Base-by-base conservation (phyloP, 108 stramenopile genomes). In the Stephanodiscus minutulus region DNA sequence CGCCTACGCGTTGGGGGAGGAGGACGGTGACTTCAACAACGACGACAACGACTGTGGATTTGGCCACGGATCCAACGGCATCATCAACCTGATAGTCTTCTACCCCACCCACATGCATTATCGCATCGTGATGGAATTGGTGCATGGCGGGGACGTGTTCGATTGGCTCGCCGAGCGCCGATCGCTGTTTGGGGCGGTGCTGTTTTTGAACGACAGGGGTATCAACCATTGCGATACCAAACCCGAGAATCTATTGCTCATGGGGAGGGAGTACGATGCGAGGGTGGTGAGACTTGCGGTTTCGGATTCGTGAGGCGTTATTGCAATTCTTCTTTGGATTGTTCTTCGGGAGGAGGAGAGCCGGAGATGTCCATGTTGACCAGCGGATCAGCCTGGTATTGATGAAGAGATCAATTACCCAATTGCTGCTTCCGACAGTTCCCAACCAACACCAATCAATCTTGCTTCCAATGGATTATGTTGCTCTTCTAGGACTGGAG, bases 111-210 rank as follows among this genome's bases (percentile, higher is more conserved):
- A 77, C 2, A 37, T 70, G 27, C 76, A 78, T 9, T 92, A 86
- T 56, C 92, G 93, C 76, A 83, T 97, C 55, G 93, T 97, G 0
- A 88, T 96, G 66, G 89, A 93, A 75, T 81, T 86, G 8, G 89
- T 88, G 18, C 47, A 64, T 20, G 98, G 98, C 12, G 98, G 98
- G 5, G 98, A 99, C 70, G 92, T 99, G 8, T 99, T 99, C 75
- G 96, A 98, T 77, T 85, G 94, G 18, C 80, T 99, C 56, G 86
- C 90, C 17, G 70, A 80, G 36, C 83, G 93, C 37, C 71, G 75
- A 44, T 77, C 52, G 9, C 61, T 97, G 27, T 74, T 97, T 56
- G 55, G 76, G 53, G 91, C 94, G 21, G 74, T 96, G 44, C 25
- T 76, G 24, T 87, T 84, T 43, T 76, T 96, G 41, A 96, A 98